phyloP scores from a whole-genome alignment of 2,329 filamentous ascomycete species.

The Ceratocystis huliohia region DNA sequence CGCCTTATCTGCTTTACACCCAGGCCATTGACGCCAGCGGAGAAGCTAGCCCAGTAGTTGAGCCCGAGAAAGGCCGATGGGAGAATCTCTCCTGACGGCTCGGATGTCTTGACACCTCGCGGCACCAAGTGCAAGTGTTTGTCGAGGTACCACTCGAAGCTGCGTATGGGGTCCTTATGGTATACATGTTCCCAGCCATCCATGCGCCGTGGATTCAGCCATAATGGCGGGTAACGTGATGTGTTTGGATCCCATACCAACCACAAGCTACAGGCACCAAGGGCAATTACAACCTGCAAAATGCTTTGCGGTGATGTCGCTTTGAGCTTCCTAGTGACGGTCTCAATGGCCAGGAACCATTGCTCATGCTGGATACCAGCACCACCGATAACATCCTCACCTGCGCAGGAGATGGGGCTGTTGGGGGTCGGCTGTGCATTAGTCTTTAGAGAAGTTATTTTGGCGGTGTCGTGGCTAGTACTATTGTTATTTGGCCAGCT shows the following conservation, averaged over 20 bases:
- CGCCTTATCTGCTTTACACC: background rate
- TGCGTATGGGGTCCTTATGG: background rate
- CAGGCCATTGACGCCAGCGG: background rate
- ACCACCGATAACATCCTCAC: background rate
- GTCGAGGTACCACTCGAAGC: slow-evolving; percentile 8
- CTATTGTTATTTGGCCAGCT: background rate
- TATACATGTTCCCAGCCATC: background rate
- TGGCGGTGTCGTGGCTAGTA: background rate
- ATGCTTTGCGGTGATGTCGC: background rate
- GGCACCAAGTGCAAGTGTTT: slow-evolving; percentile 2
- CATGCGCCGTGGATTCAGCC: slow-evolving; percentile 2
- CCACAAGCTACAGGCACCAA: slow-evolving; percentile 6
- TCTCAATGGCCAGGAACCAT: background rate
- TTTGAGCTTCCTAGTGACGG: background rate
- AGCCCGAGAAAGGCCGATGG: slow-evolving; percentile 1
- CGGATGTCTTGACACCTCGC: background rate
- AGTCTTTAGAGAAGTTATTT: background rate
- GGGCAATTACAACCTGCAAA: background rate
- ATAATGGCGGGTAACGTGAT: background rate
- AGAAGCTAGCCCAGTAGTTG: background rate
- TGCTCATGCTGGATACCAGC: background rate
- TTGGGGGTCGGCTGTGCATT: background rate
- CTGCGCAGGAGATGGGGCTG: background rate
- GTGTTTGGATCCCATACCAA: background rate
- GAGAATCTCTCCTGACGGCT: slow-evolving; percentile 5